Conservation (phyloP, 139 green algal species). For the Trebouxia sp. region DNA sequence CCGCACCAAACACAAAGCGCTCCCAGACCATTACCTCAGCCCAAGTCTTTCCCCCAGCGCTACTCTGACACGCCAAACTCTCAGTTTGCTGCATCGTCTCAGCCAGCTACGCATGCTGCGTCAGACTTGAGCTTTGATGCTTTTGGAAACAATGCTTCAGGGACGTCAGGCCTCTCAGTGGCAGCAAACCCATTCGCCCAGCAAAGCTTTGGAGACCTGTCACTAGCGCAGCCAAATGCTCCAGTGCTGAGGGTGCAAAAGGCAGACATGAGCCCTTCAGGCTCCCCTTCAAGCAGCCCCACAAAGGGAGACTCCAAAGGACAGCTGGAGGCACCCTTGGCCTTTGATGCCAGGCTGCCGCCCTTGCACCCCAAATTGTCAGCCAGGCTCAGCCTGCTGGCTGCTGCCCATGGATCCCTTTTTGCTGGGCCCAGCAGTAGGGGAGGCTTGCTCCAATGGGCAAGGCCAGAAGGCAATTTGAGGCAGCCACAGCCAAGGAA, state of each 20-base stretch:
- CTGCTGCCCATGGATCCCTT: conserved; percentile 52
- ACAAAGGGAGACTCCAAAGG: background rate
- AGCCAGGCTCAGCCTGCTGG: conserved; percentile 49
- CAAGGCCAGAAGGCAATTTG: background rate
- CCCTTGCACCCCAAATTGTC: conserved; percentile 61
- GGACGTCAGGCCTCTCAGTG: background rate
- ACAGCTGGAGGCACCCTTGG: conserved; percentile 29
- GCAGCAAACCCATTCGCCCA: background rate
- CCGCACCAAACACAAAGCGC: background rate
- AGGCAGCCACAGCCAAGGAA: conserved; percentile 2
- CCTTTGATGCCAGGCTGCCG: conserved; percentile 54
- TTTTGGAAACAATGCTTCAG: background rate
- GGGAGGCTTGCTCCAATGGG: conserved; percentile 13
- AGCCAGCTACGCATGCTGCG: background rate
- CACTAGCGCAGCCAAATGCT: background rate
- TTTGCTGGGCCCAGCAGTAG: conserved; percentile 54
- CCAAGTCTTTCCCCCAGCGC: background rate
- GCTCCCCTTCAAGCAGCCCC: background rate
- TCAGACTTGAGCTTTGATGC: background rate
- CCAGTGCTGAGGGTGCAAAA: background rate
- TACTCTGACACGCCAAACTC: background rate
- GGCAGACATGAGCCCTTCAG: conserved; percentile 10
- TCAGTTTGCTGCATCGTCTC: background rate
- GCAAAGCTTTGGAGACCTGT: background rate
- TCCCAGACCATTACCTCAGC: background rate